Evolutionary conservation across 345 rosid genomes (phyloP).

Genomic region (Hibiscus trionum): DNA sequence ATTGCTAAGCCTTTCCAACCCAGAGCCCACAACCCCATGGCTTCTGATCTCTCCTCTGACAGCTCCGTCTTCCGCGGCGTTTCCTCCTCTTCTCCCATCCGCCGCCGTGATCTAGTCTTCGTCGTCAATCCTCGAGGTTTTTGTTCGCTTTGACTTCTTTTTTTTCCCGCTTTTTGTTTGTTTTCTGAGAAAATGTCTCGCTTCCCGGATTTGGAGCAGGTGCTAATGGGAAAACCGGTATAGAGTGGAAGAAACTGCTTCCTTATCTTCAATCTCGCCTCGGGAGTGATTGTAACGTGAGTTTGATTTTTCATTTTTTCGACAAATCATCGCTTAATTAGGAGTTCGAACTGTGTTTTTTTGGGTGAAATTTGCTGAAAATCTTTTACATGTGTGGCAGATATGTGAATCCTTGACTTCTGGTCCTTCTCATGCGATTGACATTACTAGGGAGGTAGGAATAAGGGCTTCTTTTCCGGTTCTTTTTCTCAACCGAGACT

Average conservation of each 20-base stretch:
- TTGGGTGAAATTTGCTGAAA: not conserved
- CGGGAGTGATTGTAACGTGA: slow-evolving; percentile 62
- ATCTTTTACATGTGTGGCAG: slow-evolving; percentile 27
- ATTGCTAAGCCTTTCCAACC: slow-evolving; percentile 26
- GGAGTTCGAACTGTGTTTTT: not conserved
- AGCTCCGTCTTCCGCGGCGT: slow-evolving; percentile 24
- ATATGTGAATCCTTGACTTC: slow-evolving; percentile 75
- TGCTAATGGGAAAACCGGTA: slow-evolving; percentile 85
- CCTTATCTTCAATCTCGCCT: slow-evolving; percentile 79
- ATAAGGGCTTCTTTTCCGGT: not conserved
- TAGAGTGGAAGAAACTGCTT: slow-evolving; percentile 84
- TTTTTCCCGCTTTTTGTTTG: not conserved
- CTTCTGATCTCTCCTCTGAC: slow-evolving; percentile 45
- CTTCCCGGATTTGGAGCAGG: slow-evolving; percentile 34
- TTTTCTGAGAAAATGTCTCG: not conserved
- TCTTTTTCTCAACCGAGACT: slow-evolving; percentile 3
- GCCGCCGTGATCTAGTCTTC: slow-evolving; percentile 85
- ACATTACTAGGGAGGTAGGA: slow-evolving; percentile 86
- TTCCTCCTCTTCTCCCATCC: slow-evolving; percentile 36
- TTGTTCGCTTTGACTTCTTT: not conserved
- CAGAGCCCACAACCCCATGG: slow-evolving; percentile 24
- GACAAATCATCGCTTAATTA: not conserved
- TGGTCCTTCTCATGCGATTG: slow-evolving; percentile 90
- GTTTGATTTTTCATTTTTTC: slow-evolving; percentile 15
- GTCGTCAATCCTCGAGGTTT: slow-evolving; percentile 85